These are phyloP conservation scores for Schwanniomyces occidentalis DNA, from an alignment of 805 yeast genomes.

Conservation along the genomic window DNA sequence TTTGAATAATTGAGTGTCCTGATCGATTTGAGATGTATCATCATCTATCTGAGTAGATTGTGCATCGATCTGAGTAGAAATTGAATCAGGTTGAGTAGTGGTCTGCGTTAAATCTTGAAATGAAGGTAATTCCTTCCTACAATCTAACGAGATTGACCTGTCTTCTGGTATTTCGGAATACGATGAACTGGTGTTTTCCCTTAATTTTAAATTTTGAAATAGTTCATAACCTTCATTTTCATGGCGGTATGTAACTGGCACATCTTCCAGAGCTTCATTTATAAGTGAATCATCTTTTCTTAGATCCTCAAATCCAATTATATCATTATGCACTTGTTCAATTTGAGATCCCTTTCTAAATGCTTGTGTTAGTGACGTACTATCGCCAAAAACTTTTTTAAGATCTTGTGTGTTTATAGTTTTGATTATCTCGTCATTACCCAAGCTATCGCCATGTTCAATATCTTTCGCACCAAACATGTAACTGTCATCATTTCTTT, in stretches of 20 bases:
- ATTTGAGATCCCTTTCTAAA: constrained; percentile 5
- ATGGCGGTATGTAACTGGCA: too few relatives aligned
- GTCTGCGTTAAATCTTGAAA: constrained; percentile 19
- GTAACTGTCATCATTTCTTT: constrained; percentile 26
- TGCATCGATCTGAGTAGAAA: constrained; percentile 19
- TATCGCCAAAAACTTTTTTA: constrained; percentile 3
- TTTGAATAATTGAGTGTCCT: background rate
- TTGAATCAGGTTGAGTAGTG: constrained; percentile 14
- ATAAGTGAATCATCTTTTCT: background rate
- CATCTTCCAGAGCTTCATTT: too few relatives aligned
- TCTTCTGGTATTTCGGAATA: constrained; percentile 9
- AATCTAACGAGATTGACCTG: constrained; percentile 7
- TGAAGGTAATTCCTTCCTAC: constrained; percentile 16
- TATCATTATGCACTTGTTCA: background rate
- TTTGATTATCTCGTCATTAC: constrained; percentile 14
- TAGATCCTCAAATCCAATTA: background rate
- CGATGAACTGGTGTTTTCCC: constrained; percentile 7
- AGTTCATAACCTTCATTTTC: constrained; percentile 9
- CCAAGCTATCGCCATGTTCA: constrained; percentile 10
- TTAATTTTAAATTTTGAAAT: constrained; percentile 32
- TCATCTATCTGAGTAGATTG: constrained; percentile 16
- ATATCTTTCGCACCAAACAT: constrained; percentile 25
- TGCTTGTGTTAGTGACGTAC: constrained; percentile 6
- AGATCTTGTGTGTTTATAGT: constrained; percentile 12
- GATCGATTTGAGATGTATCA: constrained; percentile 18